Percentiles rank a stretch among this genome's conserved stretches.
These are phyloP conservation scores for Metschnikowia bowlesiae DNA, from an alignment of 805 yeast genomes.

Conservation along the genomic window DNA sequence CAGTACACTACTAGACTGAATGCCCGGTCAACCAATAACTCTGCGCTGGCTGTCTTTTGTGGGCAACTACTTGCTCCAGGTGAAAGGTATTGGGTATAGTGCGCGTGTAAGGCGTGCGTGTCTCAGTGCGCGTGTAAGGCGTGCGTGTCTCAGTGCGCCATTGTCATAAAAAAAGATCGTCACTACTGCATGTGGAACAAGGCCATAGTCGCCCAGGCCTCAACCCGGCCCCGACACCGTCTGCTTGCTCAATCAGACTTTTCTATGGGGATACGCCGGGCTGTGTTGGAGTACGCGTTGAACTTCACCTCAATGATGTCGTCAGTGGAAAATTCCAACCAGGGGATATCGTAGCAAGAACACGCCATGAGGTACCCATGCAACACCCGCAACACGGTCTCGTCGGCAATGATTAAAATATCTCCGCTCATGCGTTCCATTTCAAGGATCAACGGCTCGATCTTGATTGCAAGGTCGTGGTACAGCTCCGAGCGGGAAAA, in stretches of 20 bases:
- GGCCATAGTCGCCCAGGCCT: too few relatives aligned
- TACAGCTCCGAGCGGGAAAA: constrained; percentile 91
- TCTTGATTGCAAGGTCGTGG: constrained; percentile 90
- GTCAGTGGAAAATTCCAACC: constrained; percentile 68
- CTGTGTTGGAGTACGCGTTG: constrained; percentile 76
- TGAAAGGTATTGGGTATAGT: background rate
- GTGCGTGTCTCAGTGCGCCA: background rate
- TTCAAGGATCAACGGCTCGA: constrained; percentile 90
- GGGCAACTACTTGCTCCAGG: background rate
- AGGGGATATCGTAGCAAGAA: constrained; percentile 81
- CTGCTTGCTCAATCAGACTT: constrained; percentile 2
- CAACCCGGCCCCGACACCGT: background rate
- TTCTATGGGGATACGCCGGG: constrained; percentile 40
- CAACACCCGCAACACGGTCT: constrained; percentile 79
- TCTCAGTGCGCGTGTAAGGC: background rate
- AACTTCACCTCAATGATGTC: constrained; percentile 85
- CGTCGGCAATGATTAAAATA: constrained; percentile 87
- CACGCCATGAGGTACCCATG: constrained; percentile 95
- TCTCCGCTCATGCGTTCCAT: constrained; percentile 91
- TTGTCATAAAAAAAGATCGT: background rate
- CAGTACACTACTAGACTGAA: too few relatives aligned
- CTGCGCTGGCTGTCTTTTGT: background rate
- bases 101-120: background rate
- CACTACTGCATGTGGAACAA: background rate
- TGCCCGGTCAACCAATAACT: background rate